Base-by-base conservation (phyloP, 2,329 filamentous ascomycete genomes). In the Penicillium sclerotigenum region DNA sequence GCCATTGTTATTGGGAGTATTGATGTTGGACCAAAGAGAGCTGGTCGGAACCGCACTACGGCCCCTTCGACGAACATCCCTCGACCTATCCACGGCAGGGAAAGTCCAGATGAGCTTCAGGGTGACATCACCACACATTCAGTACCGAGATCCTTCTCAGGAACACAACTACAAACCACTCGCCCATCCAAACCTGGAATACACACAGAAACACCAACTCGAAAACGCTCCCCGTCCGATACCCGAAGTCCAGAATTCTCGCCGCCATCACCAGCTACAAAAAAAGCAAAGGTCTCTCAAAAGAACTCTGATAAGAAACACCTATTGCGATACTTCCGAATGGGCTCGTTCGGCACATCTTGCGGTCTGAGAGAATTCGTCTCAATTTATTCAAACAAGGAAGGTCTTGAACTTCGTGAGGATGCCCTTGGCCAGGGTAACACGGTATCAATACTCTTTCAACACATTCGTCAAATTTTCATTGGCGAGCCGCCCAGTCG, bases 41-140 rank as follows among this genome's bases (percentile, higher is more conserved):
- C n/a, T 11, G 34, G 22, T 10, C 20, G n/a, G 11, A 33, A 38
- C 3, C 42, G 20, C 10, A 18, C 18, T 45, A 24, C 51, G 40
- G 37, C 46, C 29, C 22, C 38, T 16, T 50, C 40, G 4, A 52
- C 59, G 46, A 52, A 29, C 2, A 37, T 55, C 8, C 50, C 34
- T 31, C 60, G 45, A 18, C 14, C 24, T 34, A 55, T 52, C 18
- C 61, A 59, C 24, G 46, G 52, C n/a, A 62, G 66, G 37, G 74
- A 76, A 37, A 77, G 74, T 52, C 65, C 73, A 5, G 74, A 77
- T 64, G 74, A 72, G 53, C 57, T 77, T 2, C 74, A 77, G 54
- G 73, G 73, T 11, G 72, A 65, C 10, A 69, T 62, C 37, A 73
- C 73, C 5, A 69, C 68, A 36, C 48, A 56, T 5, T 65, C 60